These are phyloP conservation scores for Encephalitozoon cuniculi DNA, from an alignment of 371 early-diverging fungal species.

Conservation along the genomic window DNA sequence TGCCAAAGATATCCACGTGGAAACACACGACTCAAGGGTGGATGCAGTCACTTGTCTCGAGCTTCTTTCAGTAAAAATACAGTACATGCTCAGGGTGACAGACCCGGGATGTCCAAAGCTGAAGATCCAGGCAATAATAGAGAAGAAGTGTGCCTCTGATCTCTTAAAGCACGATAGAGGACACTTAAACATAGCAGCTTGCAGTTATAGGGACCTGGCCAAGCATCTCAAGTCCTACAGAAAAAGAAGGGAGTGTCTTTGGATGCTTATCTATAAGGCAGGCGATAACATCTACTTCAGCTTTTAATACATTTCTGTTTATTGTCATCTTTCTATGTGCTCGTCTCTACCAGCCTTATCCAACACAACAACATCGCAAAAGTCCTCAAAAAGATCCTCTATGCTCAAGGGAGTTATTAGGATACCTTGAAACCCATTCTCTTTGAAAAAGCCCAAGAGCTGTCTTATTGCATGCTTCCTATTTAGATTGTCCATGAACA, in stretches of 20 bases:
- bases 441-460: slow-evolving; percentile 47
- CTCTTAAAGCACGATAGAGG: not conserved
- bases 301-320: slow-evolving; percentile 1
- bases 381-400: slow-evolving; percentile 38
- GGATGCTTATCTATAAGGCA: not conserved
- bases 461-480: slow-evolving; percentile 55
- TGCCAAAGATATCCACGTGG: slow-evolving; percentile 46
- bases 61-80: slow-evolving; percentile 39
- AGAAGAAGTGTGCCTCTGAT: not conserved
- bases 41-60: slow-evolving; percentile 51
- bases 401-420: slow-evolving; percentile 59
- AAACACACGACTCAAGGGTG: slow-evolving; percentile 48
- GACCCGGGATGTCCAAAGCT: not conserved
- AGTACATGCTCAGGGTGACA: not conserved
- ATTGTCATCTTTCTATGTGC: not conserved
- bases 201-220: not conserved
- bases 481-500: slow-evolving; percentile 76
- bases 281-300: not conserved
- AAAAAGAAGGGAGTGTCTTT: not conserved
- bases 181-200: not conserved
- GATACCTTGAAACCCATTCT: slow-evolving; percentile 52
- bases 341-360: slow-evolving; percentile 21
- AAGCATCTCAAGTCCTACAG: not conserved
- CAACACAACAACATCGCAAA: slow-evolving; percentile 52
- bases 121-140: slow-evolving; percentile 2